phyloP scores from a whole-genome alignment of 371 early-diverging fungal genomes.

The Coemansia sp. region DNA sequence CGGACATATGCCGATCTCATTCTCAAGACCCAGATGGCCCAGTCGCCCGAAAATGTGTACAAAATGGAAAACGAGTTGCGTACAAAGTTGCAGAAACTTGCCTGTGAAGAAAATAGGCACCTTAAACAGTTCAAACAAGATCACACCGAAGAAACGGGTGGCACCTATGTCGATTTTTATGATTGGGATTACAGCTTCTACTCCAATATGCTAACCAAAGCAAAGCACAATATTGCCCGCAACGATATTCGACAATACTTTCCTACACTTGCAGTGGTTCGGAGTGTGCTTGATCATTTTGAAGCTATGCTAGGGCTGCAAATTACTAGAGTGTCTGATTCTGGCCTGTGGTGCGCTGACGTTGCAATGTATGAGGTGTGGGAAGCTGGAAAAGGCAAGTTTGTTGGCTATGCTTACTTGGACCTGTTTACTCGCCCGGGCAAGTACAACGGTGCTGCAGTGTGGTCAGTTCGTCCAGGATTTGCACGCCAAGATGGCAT shows the following conservation, averaged over 20 bases:
- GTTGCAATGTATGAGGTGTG: slow-evolving; percentile 62
- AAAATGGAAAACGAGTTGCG: neutral
- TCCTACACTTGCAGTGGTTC: neutral
- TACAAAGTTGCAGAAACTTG: neutral
- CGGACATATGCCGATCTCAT: slow-evolving; percentile 65
- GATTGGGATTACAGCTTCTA: slow-evolving; percentile 44
- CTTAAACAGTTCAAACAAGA: slow-evolving; percentile 47
- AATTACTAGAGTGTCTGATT: neutral
- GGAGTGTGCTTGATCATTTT: neutral
- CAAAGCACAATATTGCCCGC: slow-evolving; percentile 65
- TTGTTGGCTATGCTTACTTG: slow-evolving; percentile 67
- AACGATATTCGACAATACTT: slow-evolving; percentile 70
- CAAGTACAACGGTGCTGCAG: slow-evolving; percentile 65
- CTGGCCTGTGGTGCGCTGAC: slow-evolving; percentile 51
- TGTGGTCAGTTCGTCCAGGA: slow-evolving; percentile 55
- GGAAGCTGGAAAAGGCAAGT: slow-evolving; percentile 50
- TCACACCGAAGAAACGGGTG: neutral
- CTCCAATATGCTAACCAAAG: slow-evolving; percentile 59
- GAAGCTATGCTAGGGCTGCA: neutral
- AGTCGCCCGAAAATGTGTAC: slow-evolving; percentile 62
- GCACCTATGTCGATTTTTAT: neutral
- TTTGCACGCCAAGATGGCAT: slow-evolving; percentile 37
- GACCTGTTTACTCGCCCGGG: slow-evolving; percentile 70
- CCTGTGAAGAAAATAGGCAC: neutral
- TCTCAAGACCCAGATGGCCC: slow-evolving; percentile 82